Evolutionary conservation across 2,329 filamentous ascomycete genomes (phyloP).

Genomic region (Phyllosticta citribraziliensis): DNA sequence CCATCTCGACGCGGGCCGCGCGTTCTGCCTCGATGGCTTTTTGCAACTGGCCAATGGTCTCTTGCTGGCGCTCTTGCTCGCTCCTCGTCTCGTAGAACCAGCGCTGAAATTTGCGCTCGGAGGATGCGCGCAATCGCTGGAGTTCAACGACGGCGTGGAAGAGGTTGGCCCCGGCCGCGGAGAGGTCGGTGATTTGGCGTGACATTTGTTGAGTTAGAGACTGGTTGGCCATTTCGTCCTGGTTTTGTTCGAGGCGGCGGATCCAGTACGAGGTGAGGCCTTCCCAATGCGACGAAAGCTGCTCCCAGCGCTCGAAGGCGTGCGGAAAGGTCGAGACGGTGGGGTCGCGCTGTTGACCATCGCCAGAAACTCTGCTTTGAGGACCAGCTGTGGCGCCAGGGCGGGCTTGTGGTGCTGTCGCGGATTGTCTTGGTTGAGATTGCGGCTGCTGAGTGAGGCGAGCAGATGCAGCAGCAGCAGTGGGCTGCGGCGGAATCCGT

Average conservation of each 20-base stretch:
- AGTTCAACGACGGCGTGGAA: slow-evolving; percentile 97
- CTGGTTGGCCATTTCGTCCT: slow-evolving; percentile 71
- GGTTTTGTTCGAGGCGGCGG: slow-evolving; percentile 80
- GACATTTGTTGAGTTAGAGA: slow-evolving; percentile 81
- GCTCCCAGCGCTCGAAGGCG: slow-evolving; percentile 96
- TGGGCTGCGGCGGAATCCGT: slow-evolving; percentile 18
- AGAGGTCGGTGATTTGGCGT: slow-evolving; percentile 92
- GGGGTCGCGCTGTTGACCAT: slow-evolving; percentile 23
- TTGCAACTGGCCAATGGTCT: slow-evolving; percentile 74
- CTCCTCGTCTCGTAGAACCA: slow-evolving; percentile 96
- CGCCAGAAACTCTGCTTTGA: slow-evolving; percentile 18
- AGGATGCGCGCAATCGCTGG: slow-evolving; percentile 85
- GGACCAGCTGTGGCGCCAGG: slow-evolving; percentile 16
- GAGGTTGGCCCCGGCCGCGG: slow-evolving; percentile 88
- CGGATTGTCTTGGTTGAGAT: slow-evolving; percentile 23
- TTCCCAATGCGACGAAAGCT: slow-evolving; percentile 94
- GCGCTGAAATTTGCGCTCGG: slow-evolving; percentile 92
- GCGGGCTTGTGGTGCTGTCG: slow-evolving; percentile 24
- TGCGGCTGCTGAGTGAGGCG: background rate
- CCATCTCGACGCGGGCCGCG: slow-evolving; percentile 56
- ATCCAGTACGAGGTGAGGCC: slow-evolving; percentile 97
- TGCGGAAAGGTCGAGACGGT: slow-evolving; percentile 71
- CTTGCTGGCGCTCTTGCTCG: slow-evolving; percentile 76
- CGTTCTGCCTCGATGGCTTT: slow-evolving; percentile 65
- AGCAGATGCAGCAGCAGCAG: slow-evolving; percentile 13